A percentile compares a stretch with the other conserved stretches of the same genome.
These are phyloP conservation scores for Verticillium albo-atrum DNA, from an alignment of 2,329 filamentous ascomycete species.

Conservation along the genomic window DNA sequence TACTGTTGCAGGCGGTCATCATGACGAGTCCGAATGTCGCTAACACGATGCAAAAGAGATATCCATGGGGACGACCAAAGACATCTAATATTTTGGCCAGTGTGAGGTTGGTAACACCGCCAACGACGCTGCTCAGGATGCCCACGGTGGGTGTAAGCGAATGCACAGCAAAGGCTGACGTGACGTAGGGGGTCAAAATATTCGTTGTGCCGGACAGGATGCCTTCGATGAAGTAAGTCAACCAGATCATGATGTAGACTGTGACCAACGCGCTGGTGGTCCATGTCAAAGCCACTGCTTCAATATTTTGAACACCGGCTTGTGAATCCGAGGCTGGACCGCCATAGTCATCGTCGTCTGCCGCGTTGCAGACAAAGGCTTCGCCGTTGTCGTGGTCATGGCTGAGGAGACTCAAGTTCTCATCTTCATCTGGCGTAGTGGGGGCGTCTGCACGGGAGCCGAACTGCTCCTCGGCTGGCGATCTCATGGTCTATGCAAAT, in stretches of 20 bases:
- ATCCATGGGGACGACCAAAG: conserved; percentile 59
- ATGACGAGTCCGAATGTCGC: conserved; percentile 50
- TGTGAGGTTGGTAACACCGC: conserved; percentile 55
- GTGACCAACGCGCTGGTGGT: conserved; percentile 29
- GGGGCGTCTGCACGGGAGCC: background rate
- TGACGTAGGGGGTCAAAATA: conserved; percentile 30
- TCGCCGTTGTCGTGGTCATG: background rate
- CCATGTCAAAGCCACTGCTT: conserved; percentile 35
- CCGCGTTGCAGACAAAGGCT: background rate
- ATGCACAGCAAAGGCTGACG: conserved; percentile 44
- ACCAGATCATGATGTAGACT: conserved; percentile 38
- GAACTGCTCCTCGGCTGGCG: background rate
- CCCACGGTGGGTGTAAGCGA: conserved; percentile 47
- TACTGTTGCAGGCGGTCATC: conserved; percentile 51
- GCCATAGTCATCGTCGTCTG: background rate
- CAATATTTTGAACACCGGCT: conserved; percentile 21
- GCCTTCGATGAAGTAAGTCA: conserved; percentile 43
- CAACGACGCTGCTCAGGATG: conserved; percentile 47
- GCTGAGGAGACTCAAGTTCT: background rate
- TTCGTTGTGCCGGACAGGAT: conserved; percentile 15
- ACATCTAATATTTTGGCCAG: conserved; percentile 62
- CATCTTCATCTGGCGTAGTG: background rate
- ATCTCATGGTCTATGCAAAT: background rate
- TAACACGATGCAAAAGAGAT: conserved; percentile 45
- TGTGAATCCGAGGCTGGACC: background rate